These are phyloP conservation scores for Pseudomassariella vexata DNA, from an alignment of 2,329 filamentous ascomycete genomes.

Conservation along the genomic window DNA sequence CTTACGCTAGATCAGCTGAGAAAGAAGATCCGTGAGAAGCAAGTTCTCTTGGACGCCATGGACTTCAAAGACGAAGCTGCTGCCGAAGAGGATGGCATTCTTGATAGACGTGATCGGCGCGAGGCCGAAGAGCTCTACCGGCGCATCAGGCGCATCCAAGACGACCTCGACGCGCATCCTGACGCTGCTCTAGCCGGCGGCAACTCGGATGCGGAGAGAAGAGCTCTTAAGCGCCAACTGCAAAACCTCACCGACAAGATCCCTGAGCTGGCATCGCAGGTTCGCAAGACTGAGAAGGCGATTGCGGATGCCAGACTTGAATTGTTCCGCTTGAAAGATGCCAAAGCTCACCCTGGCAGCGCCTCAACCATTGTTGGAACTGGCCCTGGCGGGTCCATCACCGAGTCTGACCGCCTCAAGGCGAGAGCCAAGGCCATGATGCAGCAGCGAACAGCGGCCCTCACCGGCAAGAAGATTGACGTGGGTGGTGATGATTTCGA, in stretches of 20 bases:
- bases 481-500: conserved; percentile 65
- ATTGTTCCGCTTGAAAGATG: conserved; percentile 87
- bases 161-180: conserved; percentile 90
- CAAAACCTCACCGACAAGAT: conserved; percentile 84
- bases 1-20: conserved; percentile 78
- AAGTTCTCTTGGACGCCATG: conserved; percentile 89
- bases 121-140: conserved; percentile 94
- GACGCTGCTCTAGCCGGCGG: conserved; percentile 64
- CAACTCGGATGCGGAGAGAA: conserved; percentile 83
- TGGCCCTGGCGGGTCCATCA: conserved; percentile 83
- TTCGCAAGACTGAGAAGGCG: conserved; percentile 82
- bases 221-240: conserved; percentile 81
- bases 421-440: conserved; percentile 96
- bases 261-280: conserved; percentile 85
- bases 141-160: conserved; percentile 83
- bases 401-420: conserved; percentile 90
- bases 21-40: conserved; percentile 91
- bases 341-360: conserved; percentile 81
- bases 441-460: conserved; percentile 90
- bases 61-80: conserved; percentile 92
- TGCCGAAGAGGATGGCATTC: conserved; percentile 82
- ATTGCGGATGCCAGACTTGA: conserved; percentile 91
- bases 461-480: conserved; percentile 78
- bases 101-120: conserved; percentile 83
- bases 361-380: conserved; percentile 82